These are phyloP conservation scores for Venturia asperata DNA, from an alignment of 2,329 filamentous ascomycete genomes.

Conservation along the genomic window DNA sequence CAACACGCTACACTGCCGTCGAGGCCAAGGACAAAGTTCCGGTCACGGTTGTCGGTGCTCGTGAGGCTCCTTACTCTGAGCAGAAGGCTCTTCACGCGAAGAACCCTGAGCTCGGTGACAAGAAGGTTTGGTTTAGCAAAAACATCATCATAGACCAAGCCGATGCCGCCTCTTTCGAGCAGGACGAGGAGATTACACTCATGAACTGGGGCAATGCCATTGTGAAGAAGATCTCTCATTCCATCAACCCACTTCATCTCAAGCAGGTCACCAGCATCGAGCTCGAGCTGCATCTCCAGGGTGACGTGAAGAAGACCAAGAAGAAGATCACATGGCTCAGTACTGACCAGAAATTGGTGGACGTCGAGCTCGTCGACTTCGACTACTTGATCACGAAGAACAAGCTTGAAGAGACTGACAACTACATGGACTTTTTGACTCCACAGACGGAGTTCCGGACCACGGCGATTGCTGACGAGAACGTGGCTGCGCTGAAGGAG, in stretches of 20 bases:
- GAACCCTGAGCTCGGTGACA: slow-evolving; percentile 75
- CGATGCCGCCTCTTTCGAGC: slow-evolving; percentile 72
- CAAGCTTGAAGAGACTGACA: slow-evolving; percentile 81
- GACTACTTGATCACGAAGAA: slow-evolving; percentile 89
- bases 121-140: slow-evolving; percentile 74
- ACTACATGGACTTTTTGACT: slow-evolving; percentile 76
- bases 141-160: slow-evolving; percentile 77
- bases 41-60: slow-evolving; percentile 60
- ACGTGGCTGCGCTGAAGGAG: slow-evolving; percentile 68
- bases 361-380: slow-evolving; percentile 21
- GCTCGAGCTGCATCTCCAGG: slow-evolving; percentile 81
- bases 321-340: slow-evolving; percentile 97
- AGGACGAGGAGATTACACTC: slow-evolving; percentile 85
- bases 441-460: slow-evolving; percentile 66
- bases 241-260: slow-evolving; percentile 44
- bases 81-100: slow-evolving; percentile 85
- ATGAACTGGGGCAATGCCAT: slow-evolving; percentile 96
- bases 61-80: slow-evolving; percentile 42
- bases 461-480: slow-evolving; percentile 71
- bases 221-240: slow-evolving; percentile 57
- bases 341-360: slow-evolving; percentile 29
- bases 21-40: slow-evolving; percentile 63
- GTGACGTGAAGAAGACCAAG: slow-evolving; percentile 89
- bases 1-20: slow-evolving; percentile 49
- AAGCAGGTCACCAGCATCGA: slow-evolving; percentile 60